Evolutionary conservation across 1,139 yeast genomes (phyloP).

Genomic region (Diutina neorugosa): DNA sequence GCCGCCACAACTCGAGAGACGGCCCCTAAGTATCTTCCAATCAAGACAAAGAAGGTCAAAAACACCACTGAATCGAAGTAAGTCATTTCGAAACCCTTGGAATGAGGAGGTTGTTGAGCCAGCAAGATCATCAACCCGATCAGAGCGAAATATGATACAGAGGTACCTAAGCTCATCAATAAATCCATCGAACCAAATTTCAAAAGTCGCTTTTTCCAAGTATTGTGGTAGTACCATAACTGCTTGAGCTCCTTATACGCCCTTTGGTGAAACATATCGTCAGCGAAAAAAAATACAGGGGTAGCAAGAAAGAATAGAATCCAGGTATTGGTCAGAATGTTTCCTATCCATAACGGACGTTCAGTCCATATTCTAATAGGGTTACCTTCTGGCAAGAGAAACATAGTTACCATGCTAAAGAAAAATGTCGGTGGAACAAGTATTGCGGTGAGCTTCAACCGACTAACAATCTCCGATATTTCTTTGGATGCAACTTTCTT

Average conservation of each 20-base stretch:
- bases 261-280: slow-evolving; percentile 58
- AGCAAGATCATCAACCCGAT: slow-evolving; percentile 43
- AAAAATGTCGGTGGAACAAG: slow-evolving; percentile 60
- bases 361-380: slow-evolving; percentile 41
- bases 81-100: slow-evolving; percentile 45
- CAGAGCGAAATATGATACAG: slow-evolving; percentile 61
- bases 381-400: slow-evolving; percentile 36
- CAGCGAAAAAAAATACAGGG: slow-evolving; percentile 66
- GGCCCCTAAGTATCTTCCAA: slow-evolving; percentile 60
- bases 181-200: slow-evolving; percentile 71
- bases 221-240: slow-evolving; percentile 44
- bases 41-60: slow-evolving; percentile 54
- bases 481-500: slow-evolving; percentile 38
- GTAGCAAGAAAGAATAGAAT: slow-evolving; percentile 51
- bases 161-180: slow-evolving; percentile 60
- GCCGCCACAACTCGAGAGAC: slow-evolving; percentile 58
- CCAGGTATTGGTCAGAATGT: slow-evolving; percentile 56
- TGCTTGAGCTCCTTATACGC: slow-evolving; percentile 47
- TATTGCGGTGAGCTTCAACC: slow-evolving; percentile 37
- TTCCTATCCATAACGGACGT: slow-evolving; percentile 53
- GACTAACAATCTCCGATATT: slow-evolving; percentile 28
- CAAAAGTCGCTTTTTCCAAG: slow-evolving; percentile 45
- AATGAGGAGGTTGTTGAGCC: slow-evolving; percentile 21
- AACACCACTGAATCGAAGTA: slow-evolving; percentile 75
- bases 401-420: slow-evolving; percentile 60